Base-by-base conservation (phyloP, 108 stramenopile species). In the Conticribra weissflogii region DNA sequence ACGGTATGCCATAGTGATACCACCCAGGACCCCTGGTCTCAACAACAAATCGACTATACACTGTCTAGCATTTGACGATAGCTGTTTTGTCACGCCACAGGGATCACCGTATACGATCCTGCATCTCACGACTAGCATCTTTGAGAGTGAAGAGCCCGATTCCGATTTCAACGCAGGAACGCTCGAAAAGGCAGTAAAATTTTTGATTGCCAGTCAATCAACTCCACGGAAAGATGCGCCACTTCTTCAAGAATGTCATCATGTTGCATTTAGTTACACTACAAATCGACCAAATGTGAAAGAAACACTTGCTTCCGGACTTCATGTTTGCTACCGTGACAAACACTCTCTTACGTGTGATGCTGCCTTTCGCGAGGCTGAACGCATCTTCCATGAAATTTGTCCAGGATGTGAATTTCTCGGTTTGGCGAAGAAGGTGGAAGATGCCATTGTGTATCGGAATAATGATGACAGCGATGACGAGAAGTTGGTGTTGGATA, bases 401-500 rank as follows among this genome's bases (percentile, higher is more conserved):
- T 92, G 91, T 75, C 88, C 87, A n/a, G 81, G 77, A 29, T 46
- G 45, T 19, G 79, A 86, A 22, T 92, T 92, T 68, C 68, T 92
- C 54, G 82, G 12, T 23, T 88, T 56, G 82, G 85, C 48, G 46
- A 66, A 67, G 67, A 72, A 48, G 15, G 80, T 92, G 9, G 82
- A 88, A 48, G 88, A 92, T 53, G 68, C 82, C 25, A 79, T 83
- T 19, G 82, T 74, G 8, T 78, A 78, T 56, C 69, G 55, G 25
- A 56, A 59, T 32, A 69, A 57, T 24, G 73, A 90, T 23, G 86
- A 88, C 15, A 66, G 65, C 30, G 92, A 90, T 64, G 88, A 90
- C 22, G 92, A 90, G 55, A 67, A 59, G 50, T 33, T 55, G 29
- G 81, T 90, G 47, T 68, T 93, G 18, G 84, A 88, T 31, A 93